Percentiles rank a stretch among this genome's conserved stretches.
Conservation (phyloP, 371 early-diverging fungal species). For the Smittium mucronatum region DNA sequence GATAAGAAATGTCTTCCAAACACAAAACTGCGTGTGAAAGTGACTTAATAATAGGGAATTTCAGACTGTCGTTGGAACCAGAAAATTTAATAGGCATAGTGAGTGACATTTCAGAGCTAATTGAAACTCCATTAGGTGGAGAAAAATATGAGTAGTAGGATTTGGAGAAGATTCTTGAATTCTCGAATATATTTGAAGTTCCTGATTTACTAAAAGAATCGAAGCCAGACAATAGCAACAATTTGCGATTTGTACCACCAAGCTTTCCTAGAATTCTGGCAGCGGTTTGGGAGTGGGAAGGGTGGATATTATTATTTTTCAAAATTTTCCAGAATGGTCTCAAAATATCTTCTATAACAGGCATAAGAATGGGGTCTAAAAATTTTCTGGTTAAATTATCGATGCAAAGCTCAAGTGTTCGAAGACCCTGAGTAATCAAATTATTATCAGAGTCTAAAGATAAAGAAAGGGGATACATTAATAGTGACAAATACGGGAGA, state of each 20-base stretch:
- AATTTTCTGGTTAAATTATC: constrained; percentile 96
- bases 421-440: constrained; percentile 85
- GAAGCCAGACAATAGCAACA: constrained; percentile 15
- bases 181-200: not conserved
- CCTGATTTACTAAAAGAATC: not conserved
- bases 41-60: not conserved
- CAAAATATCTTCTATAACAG: constrained; percentile 89
- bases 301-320: not conserved
- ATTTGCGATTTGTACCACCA: constrained; percentile 53
- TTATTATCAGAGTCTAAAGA: constrained; percentile 87
- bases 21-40: not conserved
- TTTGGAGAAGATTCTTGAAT: not conserved
- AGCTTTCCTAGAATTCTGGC: constrained; percentile 93
- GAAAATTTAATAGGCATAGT: not conserved
- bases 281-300: constrained; percentile 64
- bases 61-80: not conserved
- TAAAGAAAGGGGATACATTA: constrained; percentile 92
- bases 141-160: not conserved
- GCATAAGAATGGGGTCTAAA: constrained; percentile 88
- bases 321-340: constrained; percentile 53
- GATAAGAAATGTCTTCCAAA: not conserved
- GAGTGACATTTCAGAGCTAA: not conserved
- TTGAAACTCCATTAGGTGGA: not conserved
- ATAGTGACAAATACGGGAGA: constrained; percentile 81
- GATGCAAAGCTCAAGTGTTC: constrained; percentile 94